phyloP scores from a whole-genome alignment of 495 filamentous ascomycete genomes.

The Emericellopsis terricola region DNA sequence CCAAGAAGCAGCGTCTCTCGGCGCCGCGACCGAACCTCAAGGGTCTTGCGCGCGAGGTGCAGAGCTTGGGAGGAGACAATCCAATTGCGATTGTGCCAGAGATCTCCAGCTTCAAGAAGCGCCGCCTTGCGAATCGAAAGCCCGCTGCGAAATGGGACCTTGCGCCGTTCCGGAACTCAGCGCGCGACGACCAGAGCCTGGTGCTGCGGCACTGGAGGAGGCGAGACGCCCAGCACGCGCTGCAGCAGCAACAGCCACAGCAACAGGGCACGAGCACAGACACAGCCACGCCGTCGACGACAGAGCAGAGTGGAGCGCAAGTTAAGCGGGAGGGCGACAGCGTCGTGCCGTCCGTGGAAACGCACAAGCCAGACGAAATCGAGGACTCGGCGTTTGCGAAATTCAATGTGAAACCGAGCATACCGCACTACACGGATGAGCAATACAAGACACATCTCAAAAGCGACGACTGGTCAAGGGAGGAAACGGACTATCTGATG shows the following conservation, averaged over 20 bases:
- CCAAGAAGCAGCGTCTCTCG: conserved; percentile 62
- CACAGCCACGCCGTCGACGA: conserved; percentile 2
- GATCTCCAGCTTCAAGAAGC: conserved; percentile 26
- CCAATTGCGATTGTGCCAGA: conserved; percentile 29
- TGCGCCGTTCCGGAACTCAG: conserved; percentile 36
- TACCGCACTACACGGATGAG: conserved; percentile 67
- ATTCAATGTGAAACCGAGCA: conserved; percentile 60
- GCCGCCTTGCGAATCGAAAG: conserved; percentile 34
- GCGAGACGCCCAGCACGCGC: conserved; percentile 16
- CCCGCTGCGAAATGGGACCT: conserved; percentile 41
- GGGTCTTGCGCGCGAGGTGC: conserved; percentile 37
- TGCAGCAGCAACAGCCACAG: conserved; percentile 1
- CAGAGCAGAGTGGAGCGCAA: conserved; percentile 3
- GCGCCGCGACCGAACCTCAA: conserved; percentile 48
- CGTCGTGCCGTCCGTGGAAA: conserved; percentile 3
- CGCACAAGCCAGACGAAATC: conserved; percentile 10
- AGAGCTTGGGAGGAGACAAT: conserved; percentile 36
- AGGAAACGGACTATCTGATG: conserved; percentile 86
- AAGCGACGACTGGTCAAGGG: conserved; percentile 64
- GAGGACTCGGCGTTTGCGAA: conserved; percentile 48
- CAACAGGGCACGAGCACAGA: conserved; percentile 4
- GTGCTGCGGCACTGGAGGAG: conserved; percentile 51
- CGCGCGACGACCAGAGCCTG: conserved; percentile 27
- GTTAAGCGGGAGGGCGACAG: conserved; percentile 6
- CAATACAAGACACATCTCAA: conserved; percentile 64